These are phyloP conservation scores for Cyphellophora attinorum DNA, from an alignment of 2,329 filamentous ascomycete species.

Conservation along the genomic window DNA sequence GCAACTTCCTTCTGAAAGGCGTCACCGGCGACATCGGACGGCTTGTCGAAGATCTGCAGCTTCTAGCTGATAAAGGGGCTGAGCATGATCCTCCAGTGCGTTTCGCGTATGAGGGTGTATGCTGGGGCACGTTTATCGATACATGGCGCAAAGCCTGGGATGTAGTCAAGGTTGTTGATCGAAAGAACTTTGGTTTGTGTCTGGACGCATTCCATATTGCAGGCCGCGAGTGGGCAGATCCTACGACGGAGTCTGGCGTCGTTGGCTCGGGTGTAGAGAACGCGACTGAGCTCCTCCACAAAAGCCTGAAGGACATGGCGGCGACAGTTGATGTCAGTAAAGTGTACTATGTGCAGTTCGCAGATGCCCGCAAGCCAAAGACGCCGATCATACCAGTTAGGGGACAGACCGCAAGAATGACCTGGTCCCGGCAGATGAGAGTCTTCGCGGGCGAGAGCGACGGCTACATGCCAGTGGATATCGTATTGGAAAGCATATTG, in stretches of 20 bases:
- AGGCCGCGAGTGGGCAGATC: slow-evolving; percentile 61
- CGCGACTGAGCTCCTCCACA: slow-evolving; percentile 33
- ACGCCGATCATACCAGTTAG: slow-evolving; percentile 46
- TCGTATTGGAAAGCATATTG: too few species aligned
- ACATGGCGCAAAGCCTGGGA: slow-evolving; percentile 66
- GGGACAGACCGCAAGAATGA: slow-evolving; percentile 57
- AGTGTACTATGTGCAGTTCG: slow-evolving; percentile 67
- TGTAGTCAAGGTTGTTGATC: slow-evolving; percentile 53
- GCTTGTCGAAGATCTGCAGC: slow-evolving; percentile 21
- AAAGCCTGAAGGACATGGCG: slow-evolving; percentile 47
- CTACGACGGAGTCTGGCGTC: slow-evolving; percentile 41
- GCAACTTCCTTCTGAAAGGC: slow-evolving; percentile 19
- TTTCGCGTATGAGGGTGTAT: slow-evolving; percentile 64
- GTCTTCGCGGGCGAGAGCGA: slow-evolving; percentile 54
- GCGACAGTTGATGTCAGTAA: slow-evolving; percentile 50
- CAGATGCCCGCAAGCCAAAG: slow-evolving; percentile 57
- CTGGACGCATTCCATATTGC: slow-evolving; percentile 73
- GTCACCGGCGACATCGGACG: slow-evolving; percentile 15
- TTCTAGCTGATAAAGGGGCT: slow-evolving; percentile 20
- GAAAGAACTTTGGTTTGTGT: slow-evolving; percentile 65
- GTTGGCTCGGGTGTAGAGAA: slow-evolving; percentile 46
- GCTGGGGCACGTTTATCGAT: slow-evolving; percentile 60
- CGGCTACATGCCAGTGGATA: background rate
- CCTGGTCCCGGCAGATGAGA: slow-evolving; percentile 70
- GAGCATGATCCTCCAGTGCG: slow-evolving; percentile 37